Evolutionary conservation across 805 yeast species (phyloP).

Genomic region (Debaryomyces prosopidis): DNA sequence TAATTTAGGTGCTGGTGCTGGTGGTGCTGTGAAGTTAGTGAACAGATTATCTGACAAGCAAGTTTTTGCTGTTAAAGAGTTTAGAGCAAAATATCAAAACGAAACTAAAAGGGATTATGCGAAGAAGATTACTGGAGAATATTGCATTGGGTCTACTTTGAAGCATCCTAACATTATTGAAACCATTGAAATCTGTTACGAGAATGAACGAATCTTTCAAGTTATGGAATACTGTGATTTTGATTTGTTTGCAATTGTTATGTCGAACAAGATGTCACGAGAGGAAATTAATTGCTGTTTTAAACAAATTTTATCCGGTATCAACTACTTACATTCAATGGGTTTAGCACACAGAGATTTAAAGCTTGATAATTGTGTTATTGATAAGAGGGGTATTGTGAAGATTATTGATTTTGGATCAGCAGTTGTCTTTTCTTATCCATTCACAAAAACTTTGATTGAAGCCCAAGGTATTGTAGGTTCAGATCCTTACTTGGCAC

Average conservation of each 20-base stretch:
- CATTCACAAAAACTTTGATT: constrained; percentile 60
- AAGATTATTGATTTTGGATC: constrained; percentile 83
- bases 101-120: constrained; percentile 77
- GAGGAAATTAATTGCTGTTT: constrained; percentile 81
- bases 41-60: constrained; percentile 67
- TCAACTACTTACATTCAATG: constrained; percentile 68
- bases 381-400: constrained; percentile 69
- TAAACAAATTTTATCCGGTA: constrained; percentile 73
- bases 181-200: constrained; percentile 73
- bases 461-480: constrained; percentile 79
- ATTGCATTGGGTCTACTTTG: constrained; percentile 79
- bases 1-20: constrained; percentile 82
- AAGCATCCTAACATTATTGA: constrained; percentile 81
- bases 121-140: constrained; percentile 87
- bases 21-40: constrained; percentile 78
- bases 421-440: constrained; percentile 80
- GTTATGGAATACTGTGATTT: constrained; percentile 94
- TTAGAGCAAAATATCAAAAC: constrained; percentile 67
- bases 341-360: constrained; percentile 85
- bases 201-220: constrained; percentile 72
- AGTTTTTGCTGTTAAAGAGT: constrained; percentile 82
- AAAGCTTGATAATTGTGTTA: constrained; percentile 81
- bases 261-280: constrained; percentile 81
- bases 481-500: constrained; percentile 84
- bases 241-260: constrained; percentile 83